phyloP scores from a whole-genome alignment of 2,329 filamentous ascomycete species.

The Colletotrichum agaves region DNA sequence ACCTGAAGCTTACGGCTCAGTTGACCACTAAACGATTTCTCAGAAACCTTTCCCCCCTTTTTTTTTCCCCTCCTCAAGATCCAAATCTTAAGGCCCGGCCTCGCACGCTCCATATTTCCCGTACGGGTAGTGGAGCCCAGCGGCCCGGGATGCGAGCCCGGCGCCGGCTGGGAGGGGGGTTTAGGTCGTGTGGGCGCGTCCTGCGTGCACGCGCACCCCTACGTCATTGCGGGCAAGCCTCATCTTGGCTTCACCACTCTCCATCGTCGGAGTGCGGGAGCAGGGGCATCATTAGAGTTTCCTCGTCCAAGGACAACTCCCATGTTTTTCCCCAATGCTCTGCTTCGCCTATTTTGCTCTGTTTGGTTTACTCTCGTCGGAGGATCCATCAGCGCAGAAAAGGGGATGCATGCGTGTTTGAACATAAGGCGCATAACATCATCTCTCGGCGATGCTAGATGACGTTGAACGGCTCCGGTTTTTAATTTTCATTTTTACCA shows the following conservation, averaged over 20 bases:
- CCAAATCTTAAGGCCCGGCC: not conserved
- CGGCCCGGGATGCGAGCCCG: conserved; percentile 16
- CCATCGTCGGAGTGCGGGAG: not conserved
- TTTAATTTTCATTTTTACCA: too few relatives aligned
- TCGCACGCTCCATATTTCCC: conserved; percentile 6
- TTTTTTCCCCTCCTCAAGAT: too few relatives aligned
- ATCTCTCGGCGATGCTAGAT: too few relatives aligned
- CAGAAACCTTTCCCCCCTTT: too few relatives aligned
- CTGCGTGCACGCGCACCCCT: not conserved
- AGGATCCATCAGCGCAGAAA: not conserved
- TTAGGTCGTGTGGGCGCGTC: not conserved
- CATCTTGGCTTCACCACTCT: conserved; percentile 6
- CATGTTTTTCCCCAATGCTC: not conserved
- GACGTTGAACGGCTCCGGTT: too few relatives aligned
- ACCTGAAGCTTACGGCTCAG: too few relatives aligned
- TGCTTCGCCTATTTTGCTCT: not conserved
- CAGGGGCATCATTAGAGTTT: conserved; percentile 13
- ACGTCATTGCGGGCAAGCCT: conserved; percentile 25
- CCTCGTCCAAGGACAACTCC: conserved; percentile 3
- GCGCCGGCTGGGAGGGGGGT: not conserved
- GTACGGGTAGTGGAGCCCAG: not conserved
- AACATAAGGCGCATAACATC: too few relatives aligned
- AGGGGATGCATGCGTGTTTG: not conserved
- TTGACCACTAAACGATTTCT: too few relatives aligned
- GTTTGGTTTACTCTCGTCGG: not conserved